Evolutionary conservation across 192 early-diverging fungal species (phyloP).

Genomic region (Dissophora globulifera): DNA sequence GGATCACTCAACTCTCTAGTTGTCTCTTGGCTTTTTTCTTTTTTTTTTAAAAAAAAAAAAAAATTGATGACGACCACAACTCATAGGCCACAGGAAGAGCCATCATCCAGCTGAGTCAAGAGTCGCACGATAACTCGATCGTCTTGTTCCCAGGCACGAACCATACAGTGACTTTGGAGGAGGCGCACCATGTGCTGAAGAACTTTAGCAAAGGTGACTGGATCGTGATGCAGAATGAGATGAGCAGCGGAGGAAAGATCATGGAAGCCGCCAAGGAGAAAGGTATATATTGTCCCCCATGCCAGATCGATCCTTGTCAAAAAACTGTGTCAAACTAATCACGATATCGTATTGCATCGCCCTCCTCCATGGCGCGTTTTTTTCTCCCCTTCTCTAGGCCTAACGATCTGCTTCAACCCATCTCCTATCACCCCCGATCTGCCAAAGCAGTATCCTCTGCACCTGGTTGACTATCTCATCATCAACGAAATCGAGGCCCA

Average conservation of each 20-base stretch:
- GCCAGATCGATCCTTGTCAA: no score
- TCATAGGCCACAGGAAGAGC: slow-evolving; percentile 84
- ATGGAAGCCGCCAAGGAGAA: slow-evolving; percentile 62
- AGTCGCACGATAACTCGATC: slow-evolving; percentile 87
- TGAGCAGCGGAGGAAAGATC: slow-evolving; percentile 72
- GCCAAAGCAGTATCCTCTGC: slow-evolving; percentile 59
- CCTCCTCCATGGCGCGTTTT: no score
- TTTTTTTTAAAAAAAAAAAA: no score
- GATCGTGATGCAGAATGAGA: slow-evolving; percentile 92
- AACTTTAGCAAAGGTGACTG: slow-evolving; percentile 72
- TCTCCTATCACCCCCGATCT: slow-evolving; percentile 73
- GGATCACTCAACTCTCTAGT: no score
- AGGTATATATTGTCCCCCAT: slow-evolving; percentile 49
- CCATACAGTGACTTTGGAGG: slow-evolving; percentile 60
- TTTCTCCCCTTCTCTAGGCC: no score
- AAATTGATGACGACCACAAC: no score
- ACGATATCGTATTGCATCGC: no score
- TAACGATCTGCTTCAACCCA: slow-evolving; percentile 87
- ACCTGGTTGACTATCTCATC: slow-evolving; percentile 78
- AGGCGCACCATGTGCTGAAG: slow-evolving; percentile 62
- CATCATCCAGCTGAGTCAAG: slow-evolving; percentile 81
- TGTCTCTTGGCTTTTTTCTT: neutral
- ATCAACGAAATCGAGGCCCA: slow-evolving; percentile 84
- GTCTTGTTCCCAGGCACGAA: slow-evolving; percentile 87
- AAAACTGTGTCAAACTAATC: no score